Base-by-base conservation (phyloP, 495 filamentous ascomycete species). In the Aspergillus nanangensis region DNA sequence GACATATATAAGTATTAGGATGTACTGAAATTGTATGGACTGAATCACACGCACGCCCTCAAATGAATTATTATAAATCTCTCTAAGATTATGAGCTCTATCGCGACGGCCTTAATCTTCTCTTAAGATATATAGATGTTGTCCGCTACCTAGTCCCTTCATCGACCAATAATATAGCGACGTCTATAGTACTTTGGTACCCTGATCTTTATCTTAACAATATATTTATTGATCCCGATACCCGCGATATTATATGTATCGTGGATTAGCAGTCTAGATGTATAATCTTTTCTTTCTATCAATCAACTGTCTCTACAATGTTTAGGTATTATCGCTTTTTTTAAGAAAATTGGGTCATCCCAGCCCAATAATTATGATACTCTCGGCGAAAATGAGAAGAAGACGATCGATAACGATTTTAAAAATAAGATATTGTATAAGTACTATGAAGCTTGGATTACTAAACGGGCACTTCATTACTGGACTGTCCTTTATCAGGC, bases 121-220 rank as follows among this genome's bases (percentile, higher is more conserved):
- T 56, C 9, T 44, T 3, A 2, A 11, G 45, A 14, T 58, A 56
- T 25, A 45, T 58, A 36, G 29, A 41, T 27, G 37, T 53, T 8
- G 39, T 46, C 11, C 41, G 51, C 9, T 49, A 47, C 24, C 38
- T 56, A 7, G 43, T 54, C 3, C 44, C 50, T 8, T 9, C 24
- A 19, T 2, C 57, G 19, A 50, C 22, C 22, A 41, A 50, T n/a
- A 21, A 55, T 34, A 11, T 47, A 3, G 37, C 35, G 4, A 25
- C 9, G 8, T 47, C 46, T 14, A 61, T 58, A 13, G 53, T 58
- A 34, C 49, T 71, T 1, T 71, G 61, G 62, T 65, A 72, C 44
- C 50, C 54, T 23, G 70, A 74, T 38, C 58, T 74, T 18, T 63
- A 71, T 39, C 56, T 66, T 21, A 59, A 63, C 4, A 74, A 74